Base-by-base conservation (phyloP, 176 grass and related monocot genomes). In the Ensete ventricosum region DNA sequence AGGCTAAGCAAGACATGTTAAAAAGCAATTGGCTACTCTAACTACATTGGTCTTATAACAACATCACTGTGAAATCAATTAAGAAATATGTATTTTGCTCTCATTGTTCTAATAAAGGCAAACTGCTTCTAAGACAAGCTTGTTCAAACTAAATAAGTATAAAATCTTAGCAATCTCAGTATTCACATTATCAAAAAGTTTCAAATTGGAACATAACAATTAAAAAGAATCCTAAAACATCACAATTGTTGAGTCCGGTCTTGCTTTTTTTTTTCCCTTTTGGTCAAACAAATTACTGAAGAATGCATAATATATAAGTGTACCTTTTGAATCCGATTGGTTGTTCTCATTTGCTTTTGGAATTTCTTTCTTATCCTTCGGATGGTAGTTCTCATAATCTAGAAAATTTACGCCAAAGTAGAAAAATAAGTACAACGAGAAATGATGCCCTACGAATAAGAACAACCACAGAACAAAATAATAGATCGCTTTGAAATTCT, bases 301-400 rank as follows among this genome's bases (percentile, higher is more conserved):
- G 63, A 24, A 14, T 9, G 26, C 8, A 50, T 3, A 70, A 13
- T 54, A 49, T 53, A 55, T 19, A 75, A 11, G 68, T 69, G 58
- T 85, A 97, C 90, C 50, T 55, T 97, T 93, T 9, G 85, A 77
- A 34, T 97, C 83, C 14, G 87, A 91, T 65, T 93, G 82, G 78
- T 89, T 79, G 55, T 78, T 89, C 74, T 69, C 87, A 54, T 87
- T 79, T 67, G 78, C 88, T 77, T 89, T 81, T 1, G 85, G 83
- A 77, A 79, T 80, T 55, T 93, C 82, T 79, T 92, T 93, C 71
- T 97, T 81, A 76, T 84, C 85, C 86, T 96, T 96, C 25, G 92
- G 92, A 29, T 77, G 86, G 82, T 99, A 99, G 53, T 99, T 99
- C 73, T 99, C 95, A 67, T 94, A 84, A 85, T 97, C 90, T 97